phyloP scores from a whole-genome alignment of 441 rosid genomes.

The Pelargonium citronellum region DNA sequence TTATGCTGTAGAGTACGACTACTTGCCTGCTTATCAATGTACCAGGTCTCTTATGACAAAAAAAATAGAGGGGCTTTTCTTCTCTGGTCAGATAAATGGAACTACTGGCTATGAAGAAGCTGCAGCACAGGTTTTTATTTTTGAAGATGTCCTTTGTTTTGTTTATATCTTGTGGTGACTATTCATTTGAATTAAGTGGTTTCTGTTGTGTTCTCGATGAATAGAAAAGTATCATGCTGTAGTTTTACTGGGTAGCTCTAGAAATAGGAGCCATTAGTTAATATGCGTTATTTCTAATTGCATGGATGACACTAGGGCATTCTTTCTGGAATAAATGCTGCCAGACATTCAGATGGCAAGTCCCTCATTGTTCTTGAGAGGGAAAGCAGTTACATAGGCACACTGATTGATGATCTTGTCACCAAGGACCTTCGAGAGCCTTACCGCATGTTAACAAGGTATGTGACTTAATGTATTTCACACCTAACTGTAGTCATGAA shows the following conservation, averaged over 20 bases:
- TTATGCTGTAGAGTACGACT: slow-evolving; percentile 97
- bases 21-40: slow-evolving; percentile 92
- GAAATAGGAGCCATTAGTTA: not conserved
- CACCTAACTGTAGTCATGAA: not conserved
- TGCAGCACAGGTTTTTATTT: slow-evolving; percentile 76
- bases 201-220: not conserved
- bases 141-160: slow-evolving; percentile 21
- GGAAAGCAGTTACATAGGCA: slow-evolving; percentile 91
- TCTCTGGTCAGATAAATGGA: slow-evolving; percentile 98
- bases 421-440: slow-evolving; percentile 98
- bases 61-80: slow-evolving; percentile 85
- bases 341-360: slow-evolving; percentile 79
- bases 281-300: slow-evolving; percentile 8
- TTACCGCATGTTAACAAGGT: slow-evolving; percentile 95
- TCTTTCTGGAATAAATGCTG: slow-evolving; percentile 91
- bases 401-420: slow-evolving; percentile 87
- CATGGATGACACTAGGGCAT: slow-evolving; percentile 50
- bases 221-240: slow-evolving; percentile 2
- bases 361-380: slow-evolving; percentile 85
- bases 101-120: slow-evolving; percentile 99
- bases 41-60: slow-evolving; percentile 94
- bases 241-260: not conserved
- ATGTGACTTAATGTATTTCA: slow-evolving; percentile 16
- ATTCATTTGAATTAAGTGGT: not conserved
- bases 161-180: slow-evolving; percentile 6